Conservation (phyloP, 1,139 yeast species). For the Yamadazyma dushanensis region DNA sequence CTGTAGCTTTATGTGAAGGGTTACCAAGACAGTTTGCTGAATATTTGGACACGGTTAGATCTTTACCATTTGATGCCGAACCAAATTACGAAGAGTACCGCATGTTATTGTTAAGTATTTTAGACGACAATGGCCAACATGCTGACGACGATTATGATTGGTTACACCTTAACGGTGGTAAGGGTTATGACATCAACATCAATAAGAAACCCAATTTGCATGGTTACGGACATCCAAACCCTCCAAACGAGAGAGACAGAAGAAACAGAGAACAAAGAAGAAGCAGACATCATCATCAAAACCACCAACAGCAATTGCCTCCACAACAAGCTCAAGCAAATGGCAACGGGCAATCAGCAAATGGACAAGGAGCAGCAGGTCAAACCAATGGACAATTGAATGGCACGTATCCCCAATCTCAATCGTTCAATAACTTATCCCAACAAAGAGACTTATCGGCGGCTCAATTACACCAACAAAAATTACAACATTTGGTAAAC, state of each 20-base stretch:
- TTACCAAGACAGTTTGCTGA: slow-evolving; percentile 87
- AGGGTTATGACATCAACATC: slow-evolving; percentile 85
- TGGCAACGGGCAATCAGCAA: slow-evolving; percentile 5
- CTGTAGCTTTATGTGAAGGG: slow-evolving; percentile 74
- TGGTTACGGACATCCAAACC: slow-evolving; percentile 76
- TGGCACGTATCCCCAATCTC: slow-evolving; percentile 5
- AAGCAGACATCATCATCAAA: slow-evolving; percentile 36
- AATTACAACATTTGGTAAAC: slow-evolving; percentile 52
- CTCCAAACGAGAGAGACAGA: slow-evolving; percentile 55
- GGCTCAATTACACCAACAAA: slow-evolving; percentile 48
- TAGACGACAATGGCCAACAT: slow-evolving; percentile 66
- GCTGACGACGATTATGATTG: slow-evolving; percentile 93
- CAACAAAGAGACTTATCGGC: slow-evolving; percentile 19
- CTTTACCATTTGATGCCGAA: slow-evolving; percentile 84
- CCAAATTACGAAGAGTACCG: slow-evolving; percentile 92
- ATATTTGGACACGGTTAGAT: slow-evolving; percentile 80
- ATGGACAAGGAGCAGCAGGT: slow-evolving; percentile 5
- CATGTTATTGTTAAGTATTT: slow-evolving; percentile 69
- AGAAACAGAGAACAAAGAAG: slow-evolving; percentile 50
- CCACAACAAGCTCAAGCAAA: slow-evolving; percentile 18
- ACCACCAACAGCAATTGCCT: slow-evolving; percentile 23
- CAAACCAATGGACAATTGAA: slow-evolving; percentile 6
- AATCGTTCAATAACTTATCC: slow-evolving; percentile 9
- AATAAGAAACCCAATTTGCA: slow-evolving; percentile 88
- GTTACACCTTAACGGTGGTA: slow-evolving; percentile 89